Evolutionary conservation across 768 basidiomycete species (phyloP).

Genomic region (Suillus americanus): DNA sequence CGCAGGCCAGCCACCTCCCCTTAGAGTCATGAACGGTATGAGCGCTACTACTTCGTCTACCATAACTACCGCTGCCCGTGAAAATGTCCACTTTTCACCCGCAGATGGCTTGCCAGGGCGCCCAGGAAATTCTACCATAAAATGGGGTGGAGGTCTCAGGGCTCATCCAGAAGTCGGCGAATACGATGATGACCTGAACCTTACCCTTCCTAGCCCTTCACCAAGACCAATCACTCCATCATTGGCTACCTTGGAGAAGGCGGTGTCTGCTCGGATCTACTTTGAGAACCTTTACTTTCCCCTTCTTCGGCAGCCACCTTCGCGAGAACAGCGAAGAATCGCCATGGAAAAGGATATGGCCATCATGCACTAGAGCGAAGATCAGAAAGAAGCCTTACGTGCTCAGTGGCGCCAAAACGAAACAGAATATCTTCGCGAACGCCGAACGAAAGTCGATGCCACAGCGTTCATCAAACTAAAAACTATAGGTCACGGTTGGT

Average conservation of each 20-base stretch:
- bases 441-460: conserved; percentile 77
- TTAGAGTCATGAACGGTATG: conserved; percentile 80
- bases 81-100: conserved; percentile 54
- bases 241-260: conserved; percentile 88
- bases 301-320: conserved; percentile 79
- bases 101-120: conserved; percentile 51
- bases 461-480: conserved; percentile 87
- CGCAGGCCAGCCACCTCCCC: conserved; percentile 44
- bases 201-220: conserved; percentile 15
- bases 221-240: conserved; percentile 74
- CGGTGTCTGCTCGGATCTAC: conserved; percentile 89
- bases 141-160: conserved; percentile 59
- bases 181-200: conserved; percentile 41
- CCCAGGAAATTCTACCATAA: conserved; percentile 60
- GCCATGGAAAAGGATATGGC: conserved; percentile 90
- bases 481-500: conserved; percentile 89
- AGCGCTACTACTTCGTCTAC: conserved; percentile 69
- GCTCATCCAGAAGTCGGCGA: conserved; percentile 69
- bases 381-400: conserved; percentile 70
- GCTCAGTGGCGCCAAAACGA: conserved; percentile 84
- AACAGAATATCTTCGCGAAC: conserved; percentile 85
- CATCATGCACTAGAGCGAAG: conserved; percentile 65
- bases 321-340: conserved; percentile 79
- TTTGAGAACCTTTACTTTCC: conserved; percentile 91
- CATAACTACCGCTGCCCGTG: conserved; percentile 73